Base-by-base conservation (phyloP, 2,329 filamentous ascomycete species). In the Curvularia hawaiiensis region DNA sequence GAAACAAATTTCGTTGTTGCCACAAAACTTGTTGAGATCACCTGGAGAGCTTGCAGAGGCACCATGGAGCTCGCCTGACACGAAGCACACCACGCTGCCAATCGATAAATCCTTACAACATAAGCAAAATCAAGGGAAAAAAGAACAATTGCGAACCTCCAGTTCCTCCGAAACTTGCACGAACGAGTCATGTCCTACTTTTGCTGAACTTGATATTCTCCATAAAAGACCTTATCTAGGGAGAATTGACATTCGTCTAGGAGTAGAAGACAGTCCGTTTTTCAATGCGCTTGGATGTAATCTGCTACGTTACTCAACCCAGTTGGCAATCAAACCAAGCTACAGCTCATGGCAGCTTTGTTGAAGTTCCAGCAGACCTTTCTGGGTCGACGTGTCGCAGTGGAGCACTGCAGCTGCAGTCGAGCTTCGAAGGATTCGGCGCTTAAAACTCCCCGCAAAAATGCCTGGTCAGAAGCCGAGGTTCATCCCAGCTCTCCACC, bases 401-500 rank as follows among this genome's bases (percentile, higher is more conserved):
- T 26, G 14, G 41, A n/a, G 24, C 24, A 12, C 4, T 44, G 41
- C 24, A 28, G 41, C 30, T 31, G 30, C 30, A 11, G 30, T 26
- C 26, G 30, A 31, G 30, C 26, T 16, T 28, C 41, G 41, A 44
- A 44, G 41, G 16, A 46, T n/a, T 20, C 39, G 24, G 24, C 55
- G 50, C 55, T 57, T 49, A 35, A 52, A 52, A 44, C 41, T 26
- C 55, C 44, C 55, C 50, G 50, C 55, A 57, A 26, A 54, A n/a
- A 38, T 9, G 16, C 24, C 20, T 26, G 18, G 12, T 40, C 16
- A 51, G 30, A 28, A 63, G 59, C 65, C 65, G 64, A 67, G 66
- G 66, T 64, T 56, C 56, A 47, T 26, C 52, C 39, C 43, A 62
- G n/a, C 60, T 58, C 58, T 59, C 56, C 53, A 50, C 54, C 43